Evolutionary conservation across 768 basidiomycete genomes (phyloP).

Genomic region (Clathrus columnatus): DNA sequence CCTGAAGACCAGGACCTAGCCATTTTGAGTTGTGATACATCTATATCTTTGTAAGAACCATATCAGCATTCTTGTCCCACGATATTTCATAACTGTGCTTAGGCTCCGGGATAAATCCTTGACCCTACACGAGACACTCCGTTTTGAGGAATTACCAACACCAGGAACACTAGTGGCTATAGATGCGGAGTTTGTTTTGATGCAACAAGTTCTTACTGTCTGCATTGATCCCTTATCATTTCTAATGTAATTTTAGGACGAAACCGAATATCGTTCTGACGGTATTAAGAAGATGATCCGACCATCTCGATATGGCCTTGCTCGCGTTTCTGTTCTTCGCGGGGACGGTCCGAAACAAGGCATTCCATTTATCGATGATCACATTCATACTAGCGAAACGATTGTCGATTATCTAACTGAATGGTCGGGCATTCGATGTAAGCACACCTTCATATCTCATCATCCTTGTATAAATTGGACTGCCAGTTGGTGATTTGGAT

Average conservation of each 20-base stretch:
- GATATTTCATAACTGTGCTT: background rate
- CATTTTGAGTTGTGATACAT: slow-evolving; percentile 79
- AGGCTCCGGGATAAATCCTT: slow-evolving; percentile 68
- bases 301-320: slow-evolving; percentile 85
- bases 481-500: slow-evolving; percentile 84
- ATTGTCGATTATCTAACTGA: slow-evolving; percentile 97
- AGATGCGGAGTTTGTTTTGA: slow-evolving; percentile 95
- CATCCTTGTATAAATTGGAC: slow-evolving; percentile 8
- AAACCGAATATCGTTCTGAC: slow-evolving; percentile 90
- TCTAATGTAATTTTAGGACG: slow-evolving; percentile 49
- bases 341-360: slow-evolving; percentile 76
- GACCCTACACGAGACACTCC: slow-evolving; percentile 73
- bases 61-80: background rate
- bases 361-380: slow-evolving; percentile 93
- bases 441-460: slow-evolving; percentile 19
- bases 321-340: slow-evolving; percentile 88
- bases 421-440: slow-evolving; percentile 92
- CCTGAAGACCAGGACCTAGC: slow-evolving; percentile 60
- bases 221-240: background rate
- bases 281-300: slow-evolving; percentile 89
- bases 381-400: slow-evolving; percentile 91
- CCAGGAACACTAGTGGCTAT: slow-evolving; percentile 89
- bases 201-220: slow-evolving; percentile 65
- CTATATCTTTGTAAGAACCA: slow-evolving; percentile 67
- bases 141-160: slow-evolving; percentile 66